Conservation (phyloP, 306 rosid species). For the Trifolium fragiferum region DNA sequence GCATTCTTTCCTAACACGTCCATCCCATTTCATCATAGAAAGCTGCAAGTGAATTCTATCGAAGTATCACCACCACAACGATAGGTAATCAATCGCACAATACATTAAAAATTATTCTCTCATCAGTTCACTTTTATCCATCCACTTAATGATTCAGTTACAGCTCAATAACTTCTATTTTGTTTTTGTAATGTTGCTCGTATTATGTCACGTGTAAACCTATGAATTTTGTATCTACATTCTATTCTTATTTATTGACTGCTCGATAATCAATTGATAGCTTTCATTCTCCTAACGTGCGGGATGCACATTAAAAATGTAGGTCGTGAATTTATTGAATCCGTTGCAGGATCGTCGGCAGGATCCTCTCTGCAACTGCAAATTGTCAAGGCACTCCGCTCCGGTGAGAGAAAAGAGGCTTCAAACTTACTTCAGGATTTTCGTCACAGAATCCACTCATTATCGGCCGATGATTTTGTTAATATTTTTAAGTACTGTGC, state of each 20-base stretch:
- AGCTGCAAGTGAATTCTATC: not conserved
- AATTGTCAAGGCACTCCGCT: slow-evolving; percentile 64
- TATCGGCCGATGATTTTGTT: slow-evolving; percentile 63
- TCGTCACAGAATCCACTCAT: slow-evolving; percentile 52
- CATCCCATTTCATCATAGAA: slow-evolving; percentile 34
- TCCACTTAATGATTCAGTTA: not conserved
- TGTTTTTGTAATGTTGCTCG: not conserved
- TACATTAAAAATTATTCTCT: not conserved
- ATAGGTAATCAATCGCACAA: slow-evolving; percentile 34
- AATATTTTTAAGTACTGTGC: slow-evolving; percentile 70
- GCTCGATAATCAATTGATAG: not conserved
- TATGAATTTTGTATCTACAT: not conserved
- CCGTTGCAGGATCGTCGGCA: slow-evolving; percentile 45
- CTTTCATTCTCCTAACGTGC: not conserved
- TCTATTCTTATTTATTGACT: not conserved
- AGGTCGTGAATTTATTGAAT: slow-evolving; percentile 44
- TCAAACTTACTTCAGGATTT: slow-evolving; percentile 65
- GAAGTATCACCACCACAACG: slow-evolving; percentile 34
- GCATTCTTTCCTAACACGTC: slow-evolving; percentile 5
- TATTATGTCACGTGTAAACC: not conserved
- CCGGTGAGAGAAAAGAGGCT: slow-evolving; percentile 67
- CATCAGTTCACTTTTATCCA: not conserved
- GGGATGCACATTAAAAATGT: slow-evolving; percentile 34
- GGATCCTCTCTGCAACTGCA: slow-evolving; percentile 56
- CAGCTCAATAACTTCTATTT: not conserved